Evolutionary conservation across 164 flowering plant genomes (phyloP).

Genomic region (Chimonanthus praecox): DNA sequence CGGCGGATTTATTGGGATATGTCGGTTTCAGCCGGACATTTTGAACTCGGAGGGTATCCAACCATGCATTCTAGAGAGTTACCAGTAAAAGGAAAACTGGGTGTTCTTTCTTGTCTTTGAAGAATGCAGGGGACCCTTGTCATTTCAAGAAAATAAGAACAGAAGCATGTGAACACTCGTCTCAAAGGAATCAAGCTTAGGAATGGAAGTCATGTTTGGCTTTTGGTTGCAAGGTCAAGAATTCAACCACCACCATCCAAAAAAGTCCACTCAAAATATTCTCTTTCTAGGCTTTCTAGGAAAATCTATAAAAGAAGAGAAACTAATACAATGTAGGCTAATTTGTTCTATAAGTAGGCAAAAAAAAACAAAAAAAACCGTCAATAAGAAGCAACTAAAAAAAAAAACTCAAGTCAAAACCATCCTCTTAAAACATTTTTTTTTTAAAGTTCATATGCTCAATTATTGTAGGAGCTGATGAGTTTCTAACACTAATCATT

Average conservation of each 20-base stretch:
- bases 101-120: background rate
- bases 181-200: background rate
- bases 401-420: conserved; percentile 1
- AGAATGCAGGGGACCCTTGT: background rate
- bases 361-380: too few species aligned
- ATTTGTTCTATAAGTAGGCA: background rate
- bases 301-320: background rate
- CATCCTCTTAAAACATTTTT: background rate
- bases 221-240: background rate
- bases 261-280: background rate
- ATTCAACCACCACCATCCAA: background rate
- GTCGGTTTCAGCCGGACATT: background rate
- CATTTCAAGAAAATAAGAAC: background rate
- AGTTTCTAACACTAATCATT: background rate
- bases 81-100: background rate
- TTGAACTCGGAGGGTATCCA: background rate
- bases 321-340: background rate
- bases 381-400: background rate
- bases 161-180: background rate
- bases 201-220: conserved; percentile 3
- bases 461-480: background rate
- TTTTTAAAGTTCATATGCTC: background rate
- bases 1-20: too few species aligned
- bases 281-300: background rate
- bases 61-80: background rate